phyloP scores from a whole-genome alignment of 257 asterid species.

The Solanum infundibuliforme region DNA sequence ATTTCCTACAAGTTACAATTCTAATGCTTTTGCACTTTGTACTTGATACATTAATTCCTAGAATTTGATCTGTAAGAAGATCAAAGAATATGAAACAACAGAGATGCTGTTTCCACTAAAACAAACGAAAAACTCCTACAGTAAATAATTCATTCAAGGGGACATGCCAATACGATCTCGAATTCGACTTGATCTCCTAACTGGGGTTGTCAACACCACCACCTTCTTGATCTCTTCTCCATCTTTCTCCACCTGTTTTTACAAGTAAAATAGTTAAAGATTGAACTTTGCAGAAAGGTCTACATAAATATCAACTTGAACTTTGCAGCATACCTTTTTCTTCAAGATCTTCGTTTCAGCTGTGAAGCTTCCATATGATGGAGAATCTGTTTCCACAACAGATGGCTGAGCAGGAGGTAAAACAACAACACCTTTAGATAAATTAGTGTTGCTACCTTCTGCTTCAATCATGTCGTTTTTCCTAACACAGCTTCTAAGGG shows the following conservation, averaged over 20 bases:
- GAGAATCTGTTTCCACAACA: constrained; percentile 6
- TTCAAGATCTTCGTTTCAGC: constrained; percentile 25
- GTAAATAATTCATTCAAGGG: constrained; percentile 18
- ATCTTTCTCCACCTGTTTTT: constrained; percentile 32
- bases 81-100: neutral
- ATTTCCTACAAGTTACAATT: neutral
- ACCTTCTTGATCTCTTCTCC: constrained; percentile 20
- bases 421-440: neutral
- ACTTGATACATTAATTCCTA: neutral
- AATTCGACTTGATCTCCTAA: constrained; percentile 64
- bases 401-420: constrained; percentile 7
- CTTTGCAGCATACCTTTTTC: constrained; percentile 36
- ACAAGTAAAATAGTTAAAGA: neutral
- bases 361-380: constrained; percentile 35
- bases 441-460: constrained; percentile 16
- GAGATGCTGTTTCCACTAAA: neutral
- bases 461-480: constrained; percentile 12
- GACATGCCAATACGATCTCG: constrained; percentile 38
- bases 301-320: neutral
- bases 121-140: neutral
- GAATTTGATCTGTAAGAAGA: neutral
- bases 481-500: constrained; percentile 3
- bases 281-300: neutral
- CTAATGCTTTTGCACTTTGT: neutral
- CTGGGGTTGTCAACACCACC: constrained; percentile 30